phyloP scores from a whole-genome alignment of 2,329 filamentous ascomycete genomes.

The Podosphaera xanthii region DNA sequence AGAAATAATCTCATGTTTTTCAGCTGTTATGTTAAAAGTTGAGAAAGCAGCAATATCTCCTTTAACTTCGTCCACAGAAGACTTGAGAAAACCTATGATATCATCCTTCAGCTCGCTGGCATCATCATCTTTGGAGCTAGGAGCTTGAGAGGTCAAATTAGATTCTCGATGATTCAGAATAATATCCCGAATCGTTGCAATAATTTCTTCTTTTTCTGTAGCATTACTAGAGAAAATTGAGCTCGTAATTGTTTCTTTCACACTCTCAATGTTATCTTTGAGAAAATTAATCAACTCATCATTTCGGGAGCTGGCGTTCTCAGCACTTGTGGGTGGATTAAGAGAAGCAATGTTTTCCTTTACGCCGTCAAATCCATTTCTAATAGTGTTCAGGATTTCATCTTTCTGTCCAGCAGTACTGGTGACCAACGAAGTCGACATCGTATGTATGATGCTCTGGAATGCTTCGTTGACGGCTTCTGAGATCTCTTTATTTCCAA shows the following conservation, averaged over 20 bases:
- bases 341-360: constrained; percentile 22
- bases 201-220: constrained; percentile 37
- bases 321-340: background rate
- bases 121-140: background rate
- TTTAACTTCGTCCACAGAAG: constrained; percentile 45
- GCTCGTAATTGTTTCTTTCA: constrained; percentile 32
- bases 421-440: background rate
- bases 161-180: background rate
- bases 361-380: constrained; percentile 44
- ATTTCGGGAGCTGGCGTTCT: background rate
- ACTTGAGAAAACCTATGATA: constrained; percentile 67
- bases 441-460: constrained; percentile 37
- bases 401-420: constrained; percentile 36
- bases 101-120: constrained; percentile 28
- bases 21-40: constrained; percentile 20
- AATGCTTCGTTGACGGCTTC: constrained; percentile 41
- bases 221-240: constrained; percentile 24
- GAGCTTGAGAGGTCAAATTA: background rate
- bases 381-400: constrained; percentile 30
- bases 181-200: constrained; percentile 29
- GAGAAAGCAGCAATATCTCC: constrained; percentile 30
- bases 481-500: constrained; percentile 42
- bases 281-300: constrained; percentile 74
- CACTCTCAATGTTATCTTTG: constrained; percentile 49
- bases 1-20: constrained; percentile 44